Evolutionary conservation across 2,329 filamentous ascomycete species (phyloP).

Genomic region (Hypoxylon sp.): DNA sequence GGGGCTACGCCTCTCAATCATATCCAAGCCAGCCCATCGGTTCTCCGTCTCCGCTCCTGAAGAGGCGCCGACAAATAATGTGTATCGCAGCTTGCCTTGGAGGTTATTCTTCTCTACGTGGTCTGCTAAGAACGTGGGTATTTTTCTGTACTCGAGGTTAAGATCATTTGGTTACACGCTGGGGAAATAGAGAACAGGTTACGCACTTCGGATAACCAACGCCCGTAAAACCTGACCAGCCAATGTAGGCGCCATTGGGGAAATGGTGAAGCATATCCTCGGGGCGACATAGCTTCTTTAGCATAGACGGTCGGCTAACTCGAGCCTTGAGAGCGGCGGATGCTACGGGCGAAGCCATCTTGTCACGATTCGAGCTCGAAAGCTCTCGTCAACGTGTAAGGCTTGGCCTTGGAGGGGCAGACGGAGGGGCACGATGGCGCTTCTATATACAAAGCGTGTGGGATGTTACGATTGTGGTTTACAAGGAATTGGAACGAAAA

Average conservation of each 20-base stretch:
- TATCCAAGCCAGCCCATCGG: slow-evolving; percentile 86
- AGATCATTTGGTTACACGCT: slow-evolving; percentile 9
- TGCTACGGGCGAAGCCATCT: slow-evolving; percentile 63
- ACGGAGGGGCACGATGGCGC: slow-evolving; percentile 1
- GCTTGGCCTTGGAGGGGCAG: slow-evolving; percentile 20
- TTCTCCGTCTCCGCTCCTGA: slow-evolving; percentile 91
- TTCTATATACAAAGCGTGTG: too few species aligned
- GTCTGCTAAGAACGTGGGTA: slow-evolving; percentile 84
- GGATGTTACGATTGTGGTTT: too few species aligned
- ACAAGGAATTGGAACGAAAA: neutral
- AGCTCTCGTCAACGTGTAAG: slow-evolving; percentile 15
- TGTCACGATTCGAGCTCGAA: slow-evolving; percentile 31
- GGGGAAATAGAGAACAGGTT: neutral
- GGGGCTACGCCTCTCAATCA: slow-evolving; percentile 85
- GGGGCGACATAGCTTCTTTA: slow-evolving; percentile 80
- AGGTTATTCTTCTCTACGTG: slow-evolving; percentile 88
- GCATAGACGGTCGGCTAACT: slow-evolving; percentile 76
- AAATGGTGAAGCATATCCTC: slow-evolving; percentile 84
- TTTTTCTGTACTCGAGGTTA: slow-evolving; percentile 65
- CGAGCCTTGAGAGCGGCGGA: slow-evolving; percentile 80
- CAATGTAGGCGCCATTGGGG: slow-evolving; percentile 85
- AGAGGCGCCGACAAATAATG: slow-evolving; percentile 88
- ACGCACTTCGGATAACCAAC: slow-evolving; percentile 87
- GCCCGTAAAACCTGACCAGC: slow-evolving; percentile 91
- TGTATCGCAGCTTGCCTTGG: slow-evolving; percentile 85